Evolutionary conservation across 2,329 filamentous ascomycete genomes (phyloP), one percentile per base, ranked within the genome.

Genomic region (Aspergillus luchuensis): DNA sequence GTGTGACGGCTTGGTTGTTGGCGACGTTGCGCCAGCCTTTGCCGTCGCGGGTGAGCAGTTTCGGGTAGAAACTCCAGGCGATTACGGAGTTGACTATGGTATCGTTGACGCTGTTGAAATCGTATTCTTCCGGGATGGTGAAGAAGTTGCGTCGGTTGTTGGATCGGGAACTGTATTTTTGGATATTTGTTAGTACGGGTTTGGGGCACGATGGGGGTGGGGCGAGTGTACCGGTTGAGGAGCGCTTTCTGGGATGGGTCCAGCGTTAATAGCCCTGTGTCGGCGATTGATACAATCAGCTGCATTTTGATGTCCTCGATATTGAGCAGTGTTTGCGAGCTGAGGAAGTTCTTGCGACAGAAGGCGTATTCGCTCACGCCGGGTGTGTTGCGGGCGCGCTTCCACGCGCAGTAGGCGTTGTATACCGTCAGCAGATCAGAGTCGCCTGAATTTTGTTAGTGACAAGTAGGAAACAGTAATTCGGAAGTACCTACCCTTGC

Each of bases 241-340:
- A 84, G 80, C 36, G 84, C 81, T 49, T 90, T 86, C 74, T 97
- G 92, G 2, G 89, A 86, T 0, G 87, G 81, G 0, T 90, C 90
- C 2, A 97, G 81, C 10, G 85, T 85, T 5, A 98, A 79, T 65
- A 97, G 90, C 0, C 92, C 91, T 0, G 92, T 91, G 68, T 98
- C 95, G 6, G 89, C 90, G 1, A 99, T 83, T 0, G 91, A 90
- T 2, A 91, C 88, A 1, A 97, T 82, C 0, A 99, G 85, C 71
- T 99, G 95, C 6, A 91, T 90, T 76, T 98, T 99, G 56, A 98
- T 84, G 68, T 99, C 95, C 74, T 99, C 95, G 65, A 99, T 97
- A 64, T 95, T 96, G 50, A 87, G 83, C 4, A 99, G 83, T 3
- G 91, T 95, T 73, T 96, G 92, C n/a, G 89, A 85, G 62, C 89